phyloP scores from a whole-genome alignment of 2,329 filamentous ascomycete genomes.

The Alternaria gaisen region DNA sequence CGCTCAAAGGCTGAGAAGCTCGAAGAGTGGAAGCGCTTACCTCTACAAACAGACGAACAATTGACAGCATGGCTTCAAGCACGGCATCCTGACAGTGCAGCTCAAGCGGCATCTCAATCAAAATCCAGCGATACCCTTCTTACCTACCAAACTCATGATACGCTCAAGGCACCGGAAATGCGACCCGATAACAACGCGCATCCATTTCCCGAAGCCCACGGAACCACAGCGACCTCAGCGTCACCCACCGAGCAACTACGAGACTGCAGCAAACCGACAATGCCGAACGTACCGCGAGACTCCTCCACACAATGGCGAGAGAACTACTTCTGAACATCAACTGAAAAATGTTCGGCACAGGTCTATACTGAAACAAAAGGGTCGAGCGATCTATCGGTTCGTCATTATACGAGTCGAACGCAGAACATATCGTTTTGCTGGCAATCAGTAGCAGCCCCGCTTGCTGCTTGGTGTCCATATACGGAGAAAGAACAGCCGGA shows the following conservation, averaged over 20 bases:
- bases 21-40: conserved; percentile 35
- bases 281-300: neutral
- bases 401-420: neutral
- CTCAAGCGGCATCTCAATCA: conserved; percentile 4
- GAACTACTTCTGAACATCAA: conserved; percentile 6
- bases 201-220: neutral
- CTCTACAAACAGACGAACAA: conserved; percentile 31
- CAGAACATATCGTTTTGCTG: neutral
- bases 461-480: neutral
- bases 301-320: neutral
- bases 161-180: neutral
- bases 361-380: too few relatives aligned
- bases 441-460: neutral
- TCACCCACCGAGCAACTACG: neutral
- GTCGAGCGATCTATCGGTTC: neutral
- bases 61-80: conserved; percentile 31
- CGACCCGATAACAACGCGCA: neutral
- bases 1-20: conserved; percentile 35
- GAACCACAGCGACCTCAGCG: neutral
- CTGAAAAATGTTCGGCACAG: neutral
- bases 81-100: conserved; percentile 17
- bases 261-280: conserved; percentile 1
- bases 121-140: neutral
- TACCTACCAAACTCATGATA: neutral
- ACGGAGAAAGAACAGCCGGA: neutral